Evolutionary conservation across 2,329 filamentous ascomycete genomes (phyloP).

Genomic region (Aureobasidium sp.): DNA sequence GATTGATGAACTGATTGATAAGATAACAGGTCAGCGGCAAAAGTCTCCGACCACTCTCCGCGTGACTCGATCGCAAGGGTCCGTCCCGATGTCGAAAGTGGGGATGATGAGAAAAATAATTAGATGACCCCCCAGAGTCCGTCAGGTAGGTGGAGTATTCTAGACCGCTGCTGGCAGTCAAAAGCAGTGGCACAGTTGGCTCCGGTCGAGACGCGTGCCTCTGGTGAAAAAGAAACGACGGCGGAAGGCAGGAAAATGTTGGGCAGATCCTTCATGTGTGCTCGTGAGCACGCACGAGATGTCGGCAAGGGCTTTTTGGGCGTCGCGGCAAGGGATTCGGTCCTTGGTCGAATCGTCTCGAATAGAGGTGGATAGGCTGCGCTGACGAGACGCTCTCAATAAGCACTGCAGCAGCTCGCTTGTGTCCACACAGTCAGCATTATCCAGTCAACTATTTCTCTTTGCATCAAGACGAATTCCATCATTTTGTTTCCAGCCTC

Average conservation of each 20-base stretch:
- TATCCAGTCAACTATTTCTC: neutral
- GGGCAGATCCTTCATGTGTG: neutral
- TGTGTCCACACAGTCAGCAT: constrained; percentile 4
- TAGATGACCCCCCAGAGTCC: neutral
- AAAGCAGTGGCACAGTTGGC: neutral
- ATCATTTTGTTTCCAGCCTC: neutral
- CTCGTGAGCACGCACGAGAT: neutral
- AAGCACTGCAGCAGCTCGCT: constrained; percentile 1
- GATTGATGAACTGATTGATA: neutral
- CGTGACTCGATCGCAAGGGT: neutral
- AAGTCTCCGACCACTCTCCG: neutral
- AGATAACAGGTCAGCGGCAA: no score
- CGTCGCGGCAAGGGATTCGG: neutral
- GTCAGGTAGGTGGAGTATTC: neutral
- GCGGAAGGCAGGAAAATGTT: neutral
- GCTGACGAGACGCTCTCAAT: neutral
- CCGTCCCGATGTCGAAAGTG: neutral
- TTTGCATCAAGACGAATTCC: neutral
- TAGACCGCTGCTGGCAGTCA: neutral
- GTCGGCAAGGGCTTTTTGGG: neutral
- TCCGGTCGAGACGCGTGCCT: neutral
- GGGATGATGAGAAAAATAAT: neutral
- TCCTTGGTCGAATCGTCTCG: constrained; percentile 6
- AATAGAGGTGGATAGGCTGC: neutral
- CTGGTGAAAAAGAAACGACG: no score